These are phyloP conservation scores for Colletotrichum sojae DNA, from an alignment of 2,329 filamentous ascomycete genomes.

Conservation along the genomic window DNA sequence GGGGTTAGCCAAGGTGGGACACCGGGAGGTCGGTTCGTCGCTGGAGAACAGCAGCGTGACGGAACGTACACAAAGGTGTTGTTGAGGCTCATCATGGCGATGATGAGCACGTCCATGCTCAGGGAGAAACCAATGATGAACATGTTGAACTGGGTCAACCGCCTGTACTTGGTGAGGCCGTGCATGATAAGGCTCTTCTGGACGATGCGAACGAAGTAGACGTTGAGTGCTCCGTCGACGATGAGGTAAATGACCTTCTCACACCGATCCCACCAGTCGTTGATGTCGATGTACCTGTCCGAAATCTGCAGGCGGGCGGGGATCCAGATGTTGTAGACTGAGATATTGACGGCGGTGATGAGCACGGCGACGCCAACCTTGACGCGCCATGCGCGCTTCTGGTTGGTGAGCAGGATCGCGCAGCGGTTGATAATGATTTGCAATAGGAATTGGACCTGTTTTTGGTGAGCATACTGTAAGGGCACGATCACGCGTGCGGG, in stretches of 20 bases:
- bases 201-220: conserved; percentile 60
- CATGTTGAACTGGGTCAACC: conserved; percentile 60
- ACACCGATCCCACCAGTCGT: conserved; percentile 66
- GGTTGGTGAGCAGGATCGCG: conserved; percentile 59
- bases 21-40: background rate
- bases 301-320: conserved; percentile 62
- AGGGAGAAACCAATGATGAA: conserved; percentile 60
- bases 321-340: conserved; percentile 69
- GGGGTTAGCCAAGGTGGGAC: conserved; percentile 37
- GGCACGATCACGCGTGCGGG: background rate
- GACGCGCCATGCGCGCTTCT: conserved; percentile 52
- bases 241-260: conserved; percentile 67
- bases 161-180: conserved; percentile 61
- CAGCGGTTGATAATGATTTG: conserved; percentile 70
- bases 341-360: conserved; percentile 65
- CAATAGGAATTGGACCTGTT: conserved; percentile 62
- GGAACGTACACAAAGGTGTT: conserved; percentile 56
- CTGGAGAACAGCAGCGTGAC: background rate
- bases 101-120: conserved; percentile 58
- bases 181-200: conserved; percentile 39
- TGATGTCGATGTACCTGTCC: conserved; percentile 58
- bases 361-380: conserved; percentile 61
- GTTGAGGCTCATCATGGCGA: conserved; percentile 59
- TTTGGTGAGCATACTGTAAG: background rate
- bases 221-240: conserved; percentile 63